phyloP scores from a whole-genome alignment of 805 yeast species.

The Wickerhamomyces subpelliculosus region DNA sequence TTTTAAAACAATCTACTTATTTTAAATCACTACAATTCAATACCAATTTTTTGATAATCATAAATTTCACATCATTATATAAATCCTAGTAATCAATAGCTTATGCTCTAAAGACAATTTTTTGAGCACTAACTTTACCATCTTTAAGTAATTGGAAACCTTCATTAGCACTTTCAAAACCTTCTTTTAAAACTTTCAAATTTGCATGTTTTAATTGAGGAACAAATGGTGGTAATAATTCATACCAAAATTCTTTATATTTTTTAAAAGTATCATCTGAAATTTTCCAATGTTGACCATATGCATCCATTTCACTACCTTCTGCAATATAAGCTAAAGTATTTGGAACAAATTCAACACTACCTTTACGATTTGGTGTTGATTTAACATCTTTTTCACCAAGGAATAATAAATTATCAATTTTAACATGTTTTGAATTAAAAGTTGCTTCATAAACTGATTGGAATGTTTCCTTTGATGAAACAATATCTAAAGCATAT shows the following conservation, averaged over 20 bases:
- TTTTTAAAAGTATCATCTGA: slow-evolving; percentile 19
- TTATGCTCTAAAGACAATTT: slow-evolving; percentile 31
- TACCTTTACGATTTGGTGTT: too few relatives aligned
- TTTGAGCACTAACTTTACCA: slow-evolving; percentile 36
- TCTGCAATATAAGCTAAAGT: slow-evolving; percentile 33
- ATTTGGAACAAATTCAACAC: slow-evolving; percentile 23
- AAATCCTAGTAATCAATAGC: too few relatives aligned
- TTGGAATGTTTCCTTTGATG: slow-evolving; percentile 24
- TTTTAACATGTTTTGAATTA: slow-evolving; percentile 23
- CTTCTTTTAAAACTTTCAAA: slow-evolving; percentile 24
- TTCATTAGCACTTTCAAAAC: slow-evolving; percentile 27
- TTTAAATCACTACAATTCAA: too few relatives aligned
- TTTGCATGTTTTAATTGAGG: slow-evolving; percentile 26
- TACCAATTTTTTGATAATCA: too few relatives aligned
- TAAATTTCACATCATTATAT: too few relatives aligned
- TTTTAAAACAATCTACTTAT: too few relatives aligned
- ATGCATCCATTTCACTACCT: slow-evolving; percentile 27
- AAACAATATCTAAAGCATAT: slow-evolving; percentile 29
- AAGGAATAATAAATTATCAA: slow-evolving; percentile 30
- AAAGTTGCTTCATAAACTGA: slow-evolving; percentile 29
- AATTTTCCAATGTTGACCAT: slow-evolving; percentile 24
- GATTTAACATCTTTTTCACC: slow-evolving; percentile 20
- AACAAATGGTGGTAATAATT: slow-evolving; percentile 20
- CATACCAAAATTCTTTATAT: slow-evolving; percentile 21
- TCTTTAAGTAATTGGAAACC: slow-evolving; percentile 30